phyloP scores from a whole-genome alignment of 164 flowering plant species.

The Liriodendron chinense region DNA sequence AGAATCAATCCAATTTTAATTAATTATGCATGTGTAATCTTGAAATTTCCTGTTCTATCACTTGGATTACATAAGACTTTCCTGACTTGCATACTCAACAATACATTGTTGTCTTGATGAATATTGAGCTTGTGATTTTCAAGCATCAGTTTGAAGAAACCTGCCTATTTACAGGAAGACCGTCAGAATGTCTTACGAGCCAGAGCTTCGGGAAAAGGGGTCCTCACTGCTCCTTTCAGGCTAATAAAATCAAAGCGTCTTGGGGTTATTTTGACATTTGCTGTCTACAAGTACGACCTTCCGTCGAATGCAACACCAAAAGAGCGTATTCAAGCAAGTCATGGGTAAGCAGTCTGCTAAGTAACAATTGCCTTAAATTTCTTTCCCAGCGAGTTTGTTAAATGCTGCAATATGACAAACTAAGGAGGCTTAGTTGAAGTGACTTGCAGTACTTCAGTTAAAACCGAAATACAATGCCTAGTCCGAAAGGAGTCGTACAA shows the following conservation, averaged over 20 bases:
- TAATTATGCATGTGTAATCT: no score
- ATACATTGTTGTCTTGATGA: not conserved
- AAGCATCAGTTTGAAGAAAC: not conserved
- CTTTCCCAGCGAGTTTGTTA: no score
- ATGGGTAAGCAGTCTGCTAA: conserved; percentile 55
- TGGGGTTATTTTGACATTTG: conserved; percentile 91
- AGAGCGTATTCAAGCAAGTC: conserved; percentile 71
- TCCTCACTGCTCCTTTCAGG: conserved; percentile 86
- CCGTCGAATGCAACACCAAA: conserved; percentile 78
- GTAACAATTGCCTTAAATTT: no score
- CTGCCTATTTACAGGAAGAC: conserved; percentile 66
- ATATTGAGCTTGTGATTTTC: conserved; percentile 1
- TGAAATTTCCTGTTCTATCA: not conserved
- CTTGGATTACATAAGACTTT: not conserved
- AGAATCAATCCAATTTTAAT: no score
- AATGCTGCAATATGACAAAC: no score
- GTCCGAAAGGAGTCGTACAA: no score
- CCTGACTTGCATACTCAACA: not conserved
- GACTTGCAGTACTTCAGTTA: no score
- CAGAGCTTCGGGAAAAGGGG: conserved; percentile 87
- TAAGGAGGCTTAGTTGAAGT: no score
- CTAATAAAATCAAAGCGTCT: conserved; percentile 79
- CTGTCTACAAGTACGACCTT: conserved; percentile 76
- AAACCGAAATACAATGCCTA: no score
- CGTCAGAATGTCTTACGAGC: conserved; percentile 88